Evolutionary conservation across 768 basidiomycete genomes (phyloP), one percentile per base, ranked within the genome.

Genomic region (Hirschioporus abietinus): DNA sequence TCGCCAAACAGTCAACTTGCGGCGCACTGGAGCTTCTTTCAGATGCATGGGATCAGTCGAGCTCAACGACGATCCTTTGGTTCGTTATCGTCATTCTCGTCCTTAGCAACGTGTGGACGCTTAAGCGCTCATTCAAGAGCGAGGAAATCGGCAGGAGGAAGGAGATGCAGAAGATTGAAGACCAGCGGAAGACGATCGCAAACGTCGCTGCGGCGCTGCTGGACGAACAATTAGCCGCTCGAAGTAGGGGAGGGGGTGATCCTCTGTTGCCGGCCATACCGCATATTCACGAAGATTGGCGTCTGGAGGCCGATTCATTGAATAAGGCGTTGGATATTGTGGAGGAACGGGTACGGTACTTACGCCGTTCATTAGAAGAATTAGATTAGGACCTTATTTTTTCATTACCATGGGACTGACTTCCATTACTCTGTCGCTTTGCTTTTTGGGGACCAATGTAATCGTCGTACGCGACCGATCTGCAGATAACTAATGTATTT

Each of bases 1-100:
- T 95, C 68, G 92, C 86, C 34, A 80, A 78, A 72, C 86, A 86
- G 73, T 92, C 90, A 68, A 84, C 90, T 58, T 81, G 77, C 60
- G 91, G 86, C 23, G 89, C 90, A 26, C 73, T 93, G 67, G 93
- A 93, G 79, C 87, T 95, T 58, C 80, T 95, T 66, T 79, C 77
- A 64, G 93, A 95, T 72, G 87, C 87, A 0, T 91, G 90, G 91
- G 91, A 92, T 65, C 86, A 91, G 71, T 88, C 88, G 15, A 84
- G 88, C 35, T 82, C 84, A 67, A 90, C 86, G 71, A 86, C 87
- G 72, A 88, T 90, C 65, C 79, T 94, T 69, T 90, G 85, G 72
- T 84, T 89, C 70, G 81, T 92, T 66, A 91, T 95, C 74, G 82
- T 87, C 62, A 72, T 85, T 36, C 78, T 96, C 70, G 84, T 95